These are phyloP conservation scores for Silene vulgaris DNA, from an alignment of 179 eudicot genomes.

Conservation along the genomic window DNA sequence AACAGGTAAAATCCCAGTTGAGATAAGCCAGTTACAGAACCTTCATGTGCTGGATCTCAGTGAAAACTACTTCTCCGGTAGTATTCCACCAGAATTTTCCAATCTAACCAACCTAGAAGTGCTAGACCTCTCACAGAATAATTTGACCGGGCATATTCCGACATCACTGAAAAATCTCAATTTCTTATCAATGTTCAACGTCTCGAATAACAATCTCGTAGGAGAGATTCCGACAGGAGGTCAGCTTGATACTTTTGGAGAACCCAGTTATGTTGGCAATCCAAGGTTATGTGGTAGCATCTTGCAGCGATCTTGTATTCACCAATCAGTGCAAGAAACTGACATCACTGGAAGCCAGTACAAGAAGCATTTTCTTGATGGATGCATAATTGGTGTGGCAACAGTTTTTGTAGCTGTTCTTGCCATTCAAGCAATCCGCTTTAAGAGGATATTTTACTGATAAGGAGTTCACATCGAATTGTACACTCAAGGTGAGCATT, in stretches of 20 bases:
- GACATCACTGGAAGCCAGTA: not conserved
- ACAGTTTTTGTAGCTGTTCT: not conserved
- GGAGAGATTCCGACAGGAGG: conserved; percentile 79
- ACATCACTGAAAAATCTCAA: conserved; percentile 45
- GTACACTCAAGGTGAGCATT: too few relatives aligned
- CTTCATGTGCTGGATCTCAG: conserved; percentile 63
- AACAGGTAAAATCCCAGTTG: conserved; percentile 53
- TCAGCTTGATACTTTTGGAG: conserved; percentile 54
- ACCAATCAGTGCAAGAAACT: not conserved
- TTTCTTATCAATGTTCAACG: conserved; percentile 62
- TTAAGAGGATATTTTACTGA: not conserved
- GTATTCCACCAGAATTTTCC: conserved; percentile 57
- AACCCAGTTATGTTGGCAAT: conserved; percentile 47
- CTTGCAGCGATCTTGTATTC: conserved; percentile 35
- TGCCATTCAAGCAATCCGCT: not conserved
- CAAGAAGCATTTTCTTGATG: conserved; percentile 14
- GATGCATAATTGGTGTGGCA: conserved; percentile 9
- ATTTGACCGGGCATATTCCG: conserved; percentile 64
- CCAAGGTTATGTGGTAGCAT: conserved; percentile 48
- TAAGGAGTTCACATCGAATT: not conserved
- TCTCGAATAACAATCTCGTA: conserved; percentile 61
- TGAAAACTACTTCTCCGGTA: conserved; percentile 53
- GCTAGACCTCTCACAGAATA: conserved; percentile 58
- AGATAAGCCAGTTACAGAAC: conserved; percentile 50
- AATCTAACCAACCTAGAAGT: conserved; percentile 55